Base-by-base conservation (phyloP, 2,329 filamentous ascomycete species). In the Madurella fahalii region DNA sequence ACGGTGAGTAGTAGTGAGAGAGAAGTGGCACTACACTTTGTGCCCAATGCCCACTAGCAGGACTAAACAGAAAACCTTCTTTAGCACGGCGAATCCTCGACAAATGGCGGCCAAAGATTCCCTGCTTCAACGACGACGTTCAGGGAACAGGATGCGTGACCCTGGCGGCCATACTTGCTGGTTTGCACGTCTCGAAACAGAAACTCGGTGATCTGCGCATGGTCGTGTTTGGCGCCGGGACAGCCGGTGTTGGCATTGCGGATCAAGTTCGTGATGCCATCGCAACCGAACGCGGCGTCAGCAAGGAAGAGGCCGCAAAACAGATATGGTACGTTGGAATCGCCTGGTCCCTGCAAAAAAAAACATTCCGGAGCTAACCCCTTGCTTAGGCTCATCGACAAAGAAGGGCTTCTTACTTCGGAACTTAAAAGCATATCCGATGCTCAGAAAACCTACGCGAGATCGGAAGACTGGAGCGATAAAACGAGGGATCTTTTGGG, bases 51-150 rank as follows among this genome's bases (percentile, higher is more conserved):
- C 25, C 25, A 25, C 4, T 4, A 7, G 25, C 25, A 25, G 7
- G 25, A 25, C 25, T 25, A 7, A 7, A 25, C 25, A 4, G 25
- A 7, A 25, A 25, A 25, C 25, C 25, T 13, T 17, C 5, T 2
- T 32, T 32, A 78, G 88, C 89, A 0, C 78, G 87, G 31, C 81
- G 88, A 3, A 81, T 95, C 2, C 76, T 95, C 1, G 88, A 95
- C 56, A 80, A 77, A 37, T 95, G 94, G 64, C 81, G 86, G 1
- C 78, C 85, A 0, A 66, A 87, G 47, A 85, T 93, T 8, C 79
- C 90, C 0, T 95, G 90, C 68, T 95, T 96, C 77, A 95, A 95
- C 64, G 91, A 95, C 55, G 90, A 95, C 67, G 85, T 95, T 0
- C 90, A 95, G 69, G 91, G 90, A 1, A 95, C 91, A 0, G 91